A percentile compares a stretch with the other conserved stretches of the same genome.
phyloP scores from a whole-genome alignment of 192 early-diverging fungal genomes.

The Helicostylum pulchrum region DNA sequence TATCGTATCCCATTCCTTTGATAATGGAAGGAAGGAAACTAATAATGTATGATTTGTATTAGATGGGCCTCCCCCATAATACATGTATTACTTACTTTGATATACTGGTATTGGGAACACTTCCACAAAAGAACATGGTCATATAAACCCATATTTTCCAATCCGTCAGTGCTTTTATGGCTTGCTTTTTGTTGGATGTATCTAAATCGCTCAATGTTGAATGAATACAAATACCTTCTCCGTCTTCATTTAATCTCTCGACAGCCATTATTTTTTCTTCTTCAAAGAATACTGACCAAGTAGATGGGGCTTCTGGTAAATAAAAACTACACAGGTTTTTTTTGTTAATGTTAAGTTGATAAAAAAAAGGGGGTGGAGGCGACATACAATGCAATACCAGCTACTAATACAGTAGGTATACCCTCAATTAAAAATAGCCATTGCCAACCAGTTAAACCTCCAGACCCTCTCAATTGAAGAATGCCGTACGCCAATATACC shows the following conservation, averaged over 20 bases:
- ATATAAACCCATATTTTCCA: conserved; percentile 38
- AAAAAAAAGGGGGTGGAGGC: background rate
- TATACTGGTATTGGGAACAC: conserved; percentile 36
- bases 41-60: background rate
- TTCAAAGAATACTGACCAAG: conserved; percentile 16
- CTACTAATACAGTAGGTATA: conserved; percentile 28
- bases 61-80: background rate
- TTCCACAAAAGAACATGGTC: conserved; percentile 39
- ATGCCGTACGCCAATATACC: conserved; percentile 33
- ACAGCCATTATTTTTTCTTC: conserved; percentile 22
- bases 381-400: conserved; percentile 28
- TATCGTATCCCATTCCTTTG: conserved; percentile 29
- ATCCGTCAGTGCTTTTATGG: conserved; percentile 19
- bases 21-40: conserved; percentile 36
- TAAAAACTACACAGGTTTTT: conserved; percentile 13
- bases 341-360: background rate
- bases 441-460: conserved; percentile 33
- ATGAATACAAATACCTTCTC: conserved; percentile 5
- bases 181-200: conserved; percentile 25
- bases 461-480: conserved; percentile 24
- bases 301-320: conserved; percentile 22
- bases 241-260: conserved; percentile 9
- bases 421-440: conserved; percentile 37
- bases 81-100: conserved; percentile 23
- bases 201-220: conserved; percentile 20